These are phyloP conservation scores for Coemansia sp. DNA, from an alignment of 192 early-diverging fungal species.

Conservation along the genomic window DNA sequence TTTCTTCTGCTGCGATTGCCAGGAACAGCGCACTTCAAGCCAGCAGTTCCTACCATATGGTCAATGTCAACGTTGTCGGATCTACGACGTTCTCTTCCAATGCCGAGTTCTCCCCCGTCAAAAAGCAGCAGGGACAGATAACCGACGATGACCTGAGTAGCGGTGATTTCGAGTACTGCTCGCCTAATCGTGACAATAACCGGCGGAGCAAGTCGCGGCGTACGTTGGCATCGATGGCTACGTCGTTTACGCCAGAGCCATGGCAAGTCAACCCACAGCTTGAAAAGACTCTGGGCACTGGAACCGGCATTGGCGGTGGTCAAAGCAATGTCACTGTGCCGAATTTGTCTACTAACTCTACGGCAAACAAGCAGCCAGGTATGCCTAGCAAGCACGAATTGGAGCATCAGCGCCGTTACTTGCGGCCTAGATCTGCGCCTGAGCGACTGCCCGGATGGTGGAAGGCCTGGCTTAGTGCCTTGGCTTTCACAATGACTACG, in stretches of 20 bases:
- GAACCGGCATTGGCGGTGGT: background rate
- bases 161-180: conserved; percentile 22
- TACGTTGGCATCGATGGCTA: conserved; percentile 44
- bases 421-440: conserved; percentile 25
- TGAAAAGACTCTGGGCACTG: conserved; percentile 19
- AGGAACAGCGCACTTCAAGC: background rate
- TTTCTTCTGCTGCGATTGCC: background rate
- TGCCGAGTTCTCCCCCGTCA: background rate
- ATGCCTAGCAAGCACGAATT: background rate
- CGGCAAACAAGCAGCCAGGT: background rate
- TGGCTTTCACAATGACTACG: conserved; percentile 65
- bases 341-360: background rate
- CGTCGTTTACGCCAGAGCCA: conserved; percentile 47
- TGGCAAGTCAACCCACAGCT: conserved; percentile 50
- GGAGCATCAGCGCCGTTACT: conserved; percentile 9
- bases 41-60: background rate
- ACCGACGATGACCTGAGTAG: conserved; percentile 7
- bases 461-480: conserved; percentile 55
- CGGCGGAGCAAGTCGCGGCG: conserved; percentile 33
- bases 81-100: conserved; percentile 9
- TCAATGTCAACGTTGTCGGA: conserved; percentile 2
- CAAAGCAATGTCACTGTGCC: background rate
- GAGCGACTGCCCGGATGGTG: conserved; percentile 49
- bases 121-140: background rate
- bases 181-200: background rate